Conservation (phyloP, 176 grass and related monocot genomes). For the Miscanthus lutarioriparius region DNA sequence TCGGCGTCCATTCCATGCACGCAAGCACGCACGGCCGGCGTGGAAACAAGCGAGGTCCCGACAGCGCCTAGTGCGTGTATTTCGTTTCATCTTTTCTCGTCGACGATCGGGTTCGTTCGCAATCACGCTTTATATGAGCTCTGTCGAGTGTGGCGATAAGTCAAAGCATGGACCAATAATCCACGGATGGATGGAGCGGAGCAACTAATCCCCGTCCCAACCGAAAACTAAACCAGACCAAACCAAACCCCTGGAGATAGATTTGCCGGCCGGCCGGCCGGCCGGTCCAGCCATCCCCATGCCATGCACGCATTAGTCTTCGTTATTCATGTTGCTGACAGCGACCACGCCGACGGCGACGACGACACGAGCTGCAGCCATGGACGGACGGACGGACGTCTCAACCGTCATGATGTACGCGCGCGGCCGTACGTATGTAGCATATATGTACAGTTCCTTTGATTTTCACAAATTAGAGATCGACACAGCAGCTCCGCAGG, state of each 20-base stretch:
- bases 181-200: neutral
- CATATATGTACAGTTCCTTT: neutral
- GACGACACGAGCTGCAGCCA: neutral
- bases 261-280: neutral
- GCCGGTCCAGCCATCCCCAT: no score
- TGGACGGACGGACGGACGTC: neutral
- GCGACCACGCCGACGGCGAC: neutral
- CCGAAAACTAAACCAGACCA: neutral
- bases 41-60: neutral
- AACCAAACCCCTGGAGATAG: neutral
- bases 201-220: neutral
- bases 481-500: no score
- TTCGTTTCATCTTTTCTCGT: neutral
- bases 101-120: neutral
- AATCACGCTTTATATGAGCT: conserved; percentile 1
- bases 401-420: neutral
- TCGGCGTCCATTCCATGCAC: neutral
- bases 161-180: conserved; percentile 22
- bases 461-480: neutral
- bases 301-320: neutral
- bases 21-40: neutral
- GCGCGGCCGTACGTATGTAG: neutral
- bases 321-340: neutral
- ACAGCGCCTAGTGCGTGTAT: conserved; percentile 16
- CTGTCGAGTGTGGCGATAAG: neutral